A percentile compares a stretch with the other conserved stretches of the same genome.
These are phyloP conservation scores for Monosporascus sp. DNA, from an alignment of 2,329 filamentous ascomycete genomes.

Conservation along the genomic window DNA sequence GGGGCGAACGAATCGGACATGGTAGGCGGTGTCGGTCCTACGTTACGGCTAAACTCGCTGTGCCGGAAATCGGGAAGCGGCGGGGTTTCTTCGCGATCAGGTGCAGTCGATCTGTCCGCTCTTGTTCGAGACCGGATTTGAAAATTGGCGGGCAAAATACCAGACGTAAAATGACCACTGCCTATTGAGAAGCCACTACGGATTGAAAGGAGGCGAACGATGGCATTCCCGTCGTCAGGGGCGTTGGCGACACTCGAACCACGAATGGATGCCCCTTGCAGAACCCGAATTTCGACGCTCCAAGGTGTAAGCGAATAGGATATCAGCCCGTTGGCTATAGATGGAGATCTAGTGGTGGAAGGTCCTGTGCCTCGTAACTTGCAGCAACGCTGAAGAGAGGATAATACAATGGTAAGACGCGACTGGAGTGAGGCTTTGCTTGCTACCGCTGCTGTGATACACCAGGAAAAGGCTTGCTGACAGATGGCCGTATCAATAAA, in stretches of 20 bases:
- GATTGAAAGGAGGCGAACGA: neutral
- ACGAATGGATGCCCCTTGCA: neutral
- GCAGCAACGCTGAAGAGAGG: neutral
- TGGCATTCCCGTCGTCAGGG: neutral
- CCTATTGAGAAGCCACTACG: neutral
- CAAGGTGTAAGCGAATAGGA: neutral
- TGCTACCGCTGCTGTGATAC: neutral
- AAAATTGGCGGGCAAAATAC: neutral
- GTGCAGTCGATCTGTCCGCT: neutral
- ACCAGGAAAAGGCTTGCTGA: neutral
- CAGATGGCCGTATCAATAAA: neutral
- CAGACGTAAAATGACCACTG: neutral
- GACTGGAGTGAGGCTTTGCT: neutral
- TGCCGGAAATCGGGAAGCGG: neutral
- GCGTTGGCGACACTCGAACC: neutral
- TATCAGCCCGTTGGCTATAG: neutral
- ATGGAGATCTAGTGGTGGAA: neutral
- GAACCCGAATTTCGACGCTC: neutral
- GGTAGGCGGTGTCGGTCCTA: constrained; percentile 19
- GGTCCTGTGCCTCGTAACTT: neutral
- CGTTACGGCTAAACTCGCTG: neutral
- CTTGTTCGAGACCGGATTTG: neutral
- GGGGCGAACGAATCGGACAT: constrained; percentile 62
- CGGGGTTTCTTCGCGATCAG: neutral
- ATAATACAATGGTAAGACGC: neutral